Base-by-base conservation (phyloP, 352 stramenopile species). In the Globisporangium yorkense region DNA sequence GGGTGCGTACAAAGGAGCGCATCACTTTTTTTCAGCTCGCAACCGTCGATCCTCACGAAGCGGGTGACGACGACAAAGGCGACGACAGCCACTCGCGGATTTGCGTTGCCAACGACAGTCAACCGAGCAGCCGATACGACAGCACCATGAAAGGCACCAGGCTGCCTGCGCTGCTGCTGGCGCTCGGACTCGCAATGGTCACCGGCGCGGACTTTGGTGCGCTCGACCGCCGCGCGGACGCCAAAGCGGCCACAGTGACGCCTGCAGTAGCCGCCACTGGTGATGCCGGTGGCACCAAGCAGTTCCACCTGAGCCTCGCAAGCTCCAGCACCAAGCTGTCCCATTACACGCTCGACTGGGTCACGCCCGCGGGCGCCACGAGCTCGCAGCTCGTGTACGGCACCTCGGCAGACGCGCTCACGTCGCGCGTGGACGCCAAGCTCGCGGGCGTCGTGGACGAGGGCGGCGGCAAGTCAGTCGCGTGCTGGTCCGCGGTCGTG, bases 291-390 rank as follows among this genome's bases (percentile, higher is more conserved):
- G 49, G 18, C 48, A 10, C 12, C 10, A 29, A n/a, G 2, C 80
- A 91, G 62, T 91, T 87, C 64, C 80, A 91, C 57, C 66, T 91
- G 50, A 89, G 73, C 45, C 55, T 89, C 51, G 75, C 83, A 0
- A 61, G 70, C 21, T 58, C 44, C 51, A 74, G 65, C 65, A 59
- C 40, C 29, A 66, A 47, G 16, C 31, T 54, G 1, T 41, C 74
- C 41, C 65, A 82, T 57, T 91, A 88, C 66, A 87, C 84, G 66
- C 60, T 91, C 46, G 80, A 91, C 59, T 91, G 80, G 80, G 67
- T 91, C 65, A 84, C 77, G 2, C 48, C 70, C 1, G 52, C 72
- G 10, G 70, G 56, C 0, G 56, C 57, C 3, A 72, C 65, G 15
- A 61, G 61, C 27, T 85, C 78, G 10, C 54, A 70, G 5, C 24